Evolutionary conservation across 345 rosid species (phyloP), one percentile per base, ranked within the genome.

Genomic region (Excoecaria cochinchinensis): DNA sequence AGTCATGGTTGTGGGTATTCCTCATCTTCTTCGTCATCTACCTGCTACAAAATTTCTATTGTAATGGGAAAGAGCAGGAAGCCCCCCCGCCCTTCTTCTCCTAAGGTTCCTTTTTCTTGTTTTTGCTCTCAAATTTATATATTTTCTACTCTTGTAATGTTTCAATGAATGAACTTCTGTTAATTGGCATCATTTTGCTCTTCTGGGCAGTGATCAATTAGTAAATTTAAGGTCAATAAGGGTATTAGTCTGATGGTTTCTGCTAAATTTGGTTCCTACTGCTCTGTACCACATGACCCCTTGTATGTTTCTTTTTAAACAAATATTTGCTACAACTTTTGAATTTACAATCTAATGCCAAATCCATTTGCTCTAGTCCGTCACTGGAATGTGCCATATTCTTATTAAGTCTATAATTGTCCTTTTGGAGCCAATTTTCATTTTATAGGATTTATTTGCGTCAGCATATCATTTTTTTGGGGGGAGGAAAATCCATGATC

Each of bases 21-120:
- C 53, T 44, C 63, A 1, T 44, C 58, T 48, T 61, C 50, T 6
- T 48, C 69, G 13, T 11, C 75, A 2, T 44, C 40, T 10, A 3
- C 0, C 55, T 52, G 12, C 17, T 36, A 16, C 47, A 85, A 77
- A 68, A 73, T 77, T 59, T 67, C 82, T 42, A 85, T 81, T 0
- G 73, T 81, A 55, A 87, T 84, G 84, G 88, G 79, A 14, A 89
- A 84, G 83, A 79, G 75, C 86, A 87, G 82, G 76, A 89, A 71
- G 25, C 76, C 82, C 55, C 76, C 82, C 55, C 79, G 67, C n/a
- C 59, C 86, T 80, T 5, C 87, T 46, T 77, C 83, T 70, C 71
- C 80, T 64, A 83, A 88, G 89, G 88, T 88, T 72, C 19, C 24
- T 46, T 71, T 71, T 4, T 74, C 17, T 51, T 72, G 58, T 74